Evolutionary conservation across 306 rosid species (phyloP), one percentile per base, ranked within the genome.

Genomic region (Corylus heterophylla): DNA sequence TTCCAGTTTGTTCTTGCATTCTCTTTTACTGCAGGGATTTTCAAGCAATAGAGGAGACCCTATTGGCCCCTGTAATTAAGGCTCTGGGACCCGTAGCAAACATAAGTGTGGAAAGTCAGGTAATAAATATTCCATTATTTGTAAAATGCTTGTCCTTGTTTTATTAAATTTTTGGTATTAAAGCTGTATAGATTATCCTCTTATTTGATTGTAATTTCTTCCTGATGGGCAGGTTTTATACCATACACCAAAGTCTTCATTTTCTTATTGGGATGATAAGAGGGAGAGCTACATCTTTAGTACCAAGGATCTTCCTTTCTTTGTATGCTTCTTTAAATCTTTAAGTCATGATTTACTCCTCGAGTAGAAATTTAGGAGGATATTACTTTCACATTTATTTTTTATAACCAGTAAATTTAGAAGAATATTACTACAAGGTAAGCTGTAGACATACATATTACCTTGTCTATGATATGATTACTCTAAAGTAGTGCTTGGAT

Each of bases 101-200:
- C 86, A 80, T 95, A 74, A 89, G 86, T 3, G 98, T 91, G 56
- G 99, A 95, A 87, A 95, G 98, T 85, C 99, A 95, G 91, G 99
- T 89, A 54, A 67, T 25, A 18, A 7, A 31, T 16, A 31, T n/a
- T 59, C 5, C 55, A 50, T 20, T 87, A 4, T 52, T 17, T 58
- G 10, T 29, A 42, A 71, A 49, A 74, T 51, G 58, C 44, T 85
- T 47, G 6, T 71, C 52, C 8, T 67, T 74, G 62, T 73, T 70
- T 18, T n/a, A 7, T 66, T 9, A 69, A 67, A 2, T 8, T 73
- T 62, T 55, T 66, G 59, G 42, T 50, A 11, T 56, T 74, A 39
- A 59, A 68, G 71, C 54, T 56, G 59, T 78, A 71, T 39, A 63
- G 35, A 80, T 62, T 14, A 14, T 31, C 47, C 54, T 67, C 52